These are phyloP conservation scores for Rutstroemia sp. DNA, from an alignment of 2,329 filamentous ascomycete species.

Conservation along the genomic window DNA sequence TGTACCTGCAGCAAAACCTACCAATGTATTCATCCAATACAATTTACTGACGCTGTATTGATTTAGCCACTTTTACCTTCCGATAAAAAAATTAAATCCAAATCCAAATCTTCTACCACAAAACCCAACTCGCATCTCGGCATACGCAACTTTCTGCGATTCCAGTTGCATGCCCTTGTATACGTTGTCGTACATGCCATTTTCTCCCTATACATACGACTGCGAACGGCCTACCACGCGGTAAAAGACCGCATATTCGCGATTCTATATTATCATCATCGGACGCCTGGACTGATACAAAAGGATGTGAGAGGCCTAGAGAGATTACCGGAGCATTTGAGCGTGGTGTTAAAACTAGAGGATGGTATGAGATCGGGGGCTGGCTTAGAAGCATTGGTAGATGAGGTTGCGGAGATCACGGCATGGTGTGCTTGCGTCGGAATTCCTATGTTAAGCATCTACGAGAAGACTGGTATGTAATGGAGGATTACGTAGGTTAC, in stretches of 20 bases:
- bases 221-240: conserved; percentile 72
- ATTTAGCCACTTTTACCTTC: conserved; percentile 28
- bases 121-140: conserved; percentile 37
- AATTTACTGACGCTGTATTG: conserved; percentile 10
- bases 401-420: conserved; percentile 84
- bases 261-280: conserved; percentile 89
- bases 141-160: conserved; percentile 52
- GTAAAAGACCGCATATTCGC: conserved; percentile 71
- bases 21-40: conserved; percentile 1
- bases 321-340: conserved; percentile 77
- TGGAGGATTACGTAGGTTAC: no score
- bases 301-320: conserved; percentile 72
- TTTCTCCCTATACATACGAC: conserved; percentile 82
- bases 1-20: conserved; percentile 5
- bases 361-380: conserved; percentile 61
- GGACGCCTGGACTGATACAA: conserved; percentile 85
- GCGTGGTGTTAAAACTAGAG: conserved; percentile 73
- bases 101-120: conserved; percentile 16
- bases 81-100: conserved; percentile 23
- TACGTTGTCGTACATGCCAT: conserved; percentile 68
- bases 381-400: conserved; percentile 74
- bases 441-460: conserved; percentile 81
- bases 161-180: conserved; percentile 57
- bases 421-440: conserved; percentile 91
- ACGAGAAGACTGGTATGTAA: conserved; percentile 76